A percentile compares a stretch with the other conserved stretches of the same genome.
These are phyloP conservation scores for Ajuga chamaepitys DNA, from an alignment of 257 asterid genomes.

Conservation along the genomic window DNA sequence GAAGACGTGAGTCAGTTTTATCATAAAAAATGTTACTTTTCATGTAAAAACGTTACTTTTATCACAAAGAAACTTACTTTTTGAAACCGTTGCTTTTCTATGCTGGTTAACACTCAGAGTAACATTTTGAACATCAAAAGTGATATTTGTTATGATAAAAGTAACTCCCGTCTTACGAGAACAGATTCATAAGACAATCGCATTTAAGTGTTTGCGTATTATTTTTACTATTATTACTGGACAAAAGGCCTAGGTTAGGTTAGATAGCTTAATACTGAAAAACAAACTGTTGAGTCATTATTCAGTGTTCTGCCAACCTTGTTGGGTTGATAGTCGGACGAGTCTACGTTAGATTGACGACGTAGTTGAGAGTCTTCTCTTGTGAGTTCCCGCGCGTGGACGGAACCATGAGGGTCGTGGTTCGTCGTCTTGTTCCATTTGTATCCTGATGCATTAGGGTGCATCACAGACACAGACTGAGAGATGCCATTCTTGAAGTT, in stretches of 20 bases:
- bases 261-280: background rate
- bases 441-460: slow-evolving; percentile 48
- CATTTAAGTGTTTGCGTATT: too few relatives aligned
- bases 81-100: too few relatives aligned
- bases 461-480: slow-evolving; percentile 62
- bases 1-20: too few relatives aligned
- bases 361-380: slow-evolving; percentile 32
- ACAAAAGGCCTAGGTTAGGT: background rate
- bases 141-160: too few relatives aligned
- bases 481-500: slow-evolving; percentile 28
- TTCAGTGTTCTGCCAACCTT: slow-evolving; percentile 12
- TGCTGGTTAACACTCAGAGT: too few relatives aligned
- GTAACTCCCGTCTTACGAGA: too few relatives aligned
- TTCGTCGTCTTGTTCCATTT: slow-evolving; percentile 33
- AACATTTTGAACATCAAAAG: too few relatives aligned
- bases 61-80: too few relatives aligned
- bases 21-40: too few relatives aligned
- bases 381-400: slow-evolving; percentile 18
- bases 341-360: slow-evolving; percentile 19
- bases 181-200: too few relatives aligned
- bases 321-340: slow-evolving; percentile 23
- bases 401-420: slow-evolving; percentile 33
- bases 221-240: background rate
- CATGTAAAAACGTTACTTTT: too few relatives aligned
- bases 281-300: slow-evolving; percentile 33